A percentile compares a stretch with the other conserved stretches of the same genome.
These are phyloP conservation scores for Oryza meridionalis DNA, from an alignment of 176 grass and related monocot genomes.

Conservation along the genomic window DNA sequence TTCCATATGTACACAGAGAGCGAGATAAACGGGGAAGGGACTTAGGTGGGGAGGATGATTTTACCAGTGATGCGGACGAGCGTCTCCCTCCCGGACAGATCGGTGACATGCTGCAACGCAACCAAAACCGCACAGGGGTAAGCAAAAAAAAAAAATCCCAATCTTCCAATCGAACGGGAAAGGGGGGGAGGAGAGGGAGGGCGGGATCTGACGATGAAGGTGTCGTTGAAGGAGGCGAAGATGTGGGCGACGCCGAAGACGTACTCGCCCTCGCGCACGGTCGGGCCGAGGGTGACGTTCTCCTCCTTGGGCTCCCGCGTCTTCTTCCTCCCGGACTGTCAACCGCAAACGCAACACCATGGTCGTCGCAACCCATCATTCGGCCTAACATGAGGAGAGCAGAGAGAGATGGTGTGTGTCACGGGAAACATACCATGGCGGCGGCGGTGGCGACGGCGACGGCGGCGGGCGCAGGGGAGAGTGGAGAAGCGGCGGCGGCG, in stretches of 20 bases:
- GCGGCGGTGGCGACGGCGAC: neutral
- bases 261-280: slow-evolving; percentile 75
- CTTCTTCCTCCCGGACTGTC: slow-evolving; percentile 80
- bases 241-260: slow-evolving; percentile 77
- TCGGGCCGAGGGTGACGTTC: slow-evolving; percentile 72
- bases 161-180: neutral
- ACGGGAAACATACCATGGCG: slow-evolving; percentile 55
- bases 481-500: too few relatives aligned
- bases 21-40: neutral
- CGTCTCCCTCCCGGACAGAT: slow-evolving; percentile 82
- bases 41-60: neutral
- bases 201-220: slow-evolving; percentile 62
- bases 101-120: slow-evolving; percentile 70
- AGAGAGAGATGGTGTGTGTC: neutral
- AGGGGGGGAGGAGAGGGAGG: neutral
- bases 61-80: slow-evolving; percentile 84
- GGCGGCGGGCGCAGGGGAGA: neutral
- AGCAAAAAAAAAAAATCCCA: neutral
- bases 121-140: neutral
- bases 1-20: neutral
- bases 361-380: neutral
- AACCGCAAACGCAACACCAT: neutral
- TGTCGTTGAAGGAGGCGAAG: slow-evolving; percentile 90
- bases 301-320: slow-evolving; percentile 81
- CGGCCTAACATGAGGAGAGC: neutral